Evolutionary conservation across 805 yeast genomes (phyloP), one percentile per base, ranked within the genome.

Genomic region (Barnettozyma wickerhamii): DNA sequence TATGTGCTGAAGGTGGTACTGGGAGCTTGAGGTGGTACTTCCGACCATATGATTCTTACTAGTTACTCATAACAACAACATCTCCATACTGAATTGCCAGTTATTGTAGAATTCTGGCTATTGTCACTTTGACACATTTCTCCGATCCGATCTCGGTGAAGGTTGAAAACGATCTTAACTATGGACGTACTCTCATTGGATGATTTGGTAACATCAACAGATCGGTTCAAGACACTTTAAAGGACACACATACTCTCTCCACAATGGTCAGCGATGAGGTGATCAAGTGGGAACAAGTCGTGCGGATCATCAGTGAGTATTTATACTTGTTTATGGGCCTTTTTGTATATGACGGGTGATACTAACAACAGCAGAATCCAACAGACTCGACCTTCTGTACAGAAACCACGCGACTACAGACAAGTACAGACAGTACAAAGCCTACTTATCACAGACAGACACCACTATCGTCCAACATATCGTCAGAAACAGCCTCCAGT

Each of bases 1-100:
- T 55, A 49, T 34, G 42, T 48, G 2, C 23, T 53, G 27, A 55
- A 53, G 31, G 48, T 47, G 7, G 35, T 21, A 10, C 14, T 50
- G 19, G 44, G 42, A 6, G 13, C 30, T 10, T 40, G 15, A 35
- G n/a, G n/a, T n/a, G n/a, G n/a, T n/a, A 9, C n/a, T 2, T 12
- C 7, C 30, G n/a, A 7, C 4, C 30, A 7, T 9, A 9, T 7
- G 13, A 27, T 27, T 15, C 9, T 27, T 27, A n/a, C 7, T 27
- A 27, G 30, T 27, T 27, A 23, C 15, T 13, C 30, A n/a, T n/a
- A n/a, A n/a, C n/a, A n/a, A n/a, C n/a, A n/a, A n/a, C n/a, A n/a
- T n/a, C n/a, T n/a, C n/a, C n/a, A n/a, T n/a, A n/a, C n/a, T n/a
- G n/a, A n/a, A n/a, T n/a, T n/a, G n/a, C n/a, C n/a, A n/a, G n/a